Evolutionary conservation across 2,329 filamentous ascomycete species (phyloP), one percentile per base, ranked within the genome.

Genomic region (Blastomyces parvus): DNA sequence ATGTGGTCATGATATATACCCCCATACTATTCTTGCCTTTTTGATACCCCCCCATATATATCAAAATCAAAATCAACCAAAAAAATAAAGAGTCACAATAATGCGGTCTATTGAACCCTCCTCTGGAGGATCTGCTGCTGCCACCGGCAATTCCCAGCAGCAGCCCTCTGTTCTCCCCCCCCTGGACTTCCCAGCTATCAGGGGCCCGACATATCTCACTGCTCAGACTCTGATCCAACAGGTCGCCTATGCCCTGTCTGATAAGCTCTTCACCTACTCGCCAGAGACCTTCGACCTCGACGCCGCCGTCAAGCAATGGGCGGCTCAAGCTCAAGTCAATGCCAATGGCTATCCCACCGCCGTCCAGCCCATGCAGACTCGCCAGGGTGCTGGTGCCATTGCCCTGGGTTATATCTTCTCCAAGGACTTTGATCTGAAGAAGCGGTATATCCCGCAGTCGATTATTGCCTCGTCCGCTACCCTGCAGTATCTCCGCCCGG

Each of bases 351-450:
- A 92, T 73, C 79, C 86, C 66, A 93, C 94, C 59, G 81, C 86
- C 17, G 85, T 97, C 57, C 83, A 92, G 65, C 80, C 89, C 30
- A 85, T 97, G 72, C 89, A 99, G 80, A 95, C 92, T 53, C 85
- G 94, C 62, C 85, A 88, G 63, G 94, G 94, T 64, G 94, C 94
- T 61, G 94, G 93, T 63, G 87, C 89, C 67, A 89, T 97, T 73
- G 91, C 94, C 27, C 84, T 99, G 59, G 94, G 94, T 63, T 99
- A 99, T 79, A 90, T 97, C 75, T 99, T 97, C 82, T 97, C 92
- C 65, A 90, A 91, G 72, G 94, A 99, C 78, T 97, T 96, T 72
- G 92, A 97, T 75, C 78, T 96, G 71, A 86, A 84, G 80, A 97
- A 94, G 83, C 87, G 92, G 69, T 87, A 94, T 73, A 87, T 97